These are phyloP conservation scores for Pseudocercospora vitis DNA, from an alignment of 2,329 filamentous ascomycete genomes.

Conservation along the genomic window DNA sequence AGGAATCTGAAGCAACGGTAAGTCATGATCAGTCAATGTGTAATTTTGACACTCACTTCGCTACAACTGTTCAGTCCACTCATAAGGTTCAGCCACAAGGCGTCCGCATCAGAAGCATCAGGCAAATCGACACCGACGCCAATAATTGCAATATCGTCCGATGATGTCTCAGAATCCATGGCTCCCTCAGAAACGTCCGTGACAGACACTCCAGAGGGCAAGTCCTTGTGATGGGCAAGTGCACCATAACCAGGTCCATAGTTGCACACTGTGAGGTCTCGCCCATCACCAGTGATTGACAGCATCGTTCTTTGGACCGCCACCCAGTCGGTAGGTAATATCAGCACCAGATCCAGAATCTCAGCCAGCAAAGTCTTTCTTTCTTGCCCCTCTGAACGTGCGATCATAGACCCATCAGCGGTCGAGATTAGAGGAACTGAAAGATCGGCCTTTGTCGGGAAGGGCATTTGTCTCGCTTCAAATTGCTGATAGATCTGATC, in stretches of 20 bases:
- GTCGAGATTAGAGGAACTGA: conserved; percentile 7
- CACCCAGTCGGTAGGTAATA: conserved; percentile 10
- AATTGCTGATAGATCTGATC: neutral
- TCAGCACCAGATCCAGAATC: conserved; percentile 11
- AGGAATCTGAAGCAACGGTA: conserved; percentile 3
- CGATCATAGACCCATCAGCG: conserved; percentile 8
- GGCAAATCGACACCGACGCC: conserved; percentile 13
- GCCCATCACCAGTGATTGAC: neutral
- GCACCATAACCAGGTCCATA: conserved; percentile 16
- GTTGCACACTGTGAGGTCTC: conserved; percentile 5
- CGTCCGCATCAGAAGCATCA: conserved; percentile 4
- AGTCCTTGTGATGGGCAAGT: conserved; percentile 6
- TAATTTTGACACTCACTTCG: neutral
- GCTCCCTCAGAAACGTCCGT: conserved; percentile 1
- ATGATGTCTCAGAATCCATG: neutral
- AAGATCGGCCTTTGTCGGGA: conserved; percentile 7
- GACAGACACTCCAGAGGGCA: neutral
- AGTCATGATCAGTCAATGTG: neutral
- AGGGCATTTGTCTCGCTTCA: neutral
- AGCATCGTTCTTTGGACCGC: conserved; percentile 11
- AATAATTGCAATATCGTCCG: conserved; percentile 13
- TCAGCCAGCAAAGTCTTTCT: neutral
- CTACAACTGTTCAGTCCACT: conserved; percentile 13
- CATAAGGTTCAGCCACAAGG: conserved; percentile 13
- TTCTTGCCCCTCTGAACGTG: neutral